phyloP scores from a whole-genome alignment of 768 basidiomycete species.

The Gloeophyllum trabeum region DNA sequence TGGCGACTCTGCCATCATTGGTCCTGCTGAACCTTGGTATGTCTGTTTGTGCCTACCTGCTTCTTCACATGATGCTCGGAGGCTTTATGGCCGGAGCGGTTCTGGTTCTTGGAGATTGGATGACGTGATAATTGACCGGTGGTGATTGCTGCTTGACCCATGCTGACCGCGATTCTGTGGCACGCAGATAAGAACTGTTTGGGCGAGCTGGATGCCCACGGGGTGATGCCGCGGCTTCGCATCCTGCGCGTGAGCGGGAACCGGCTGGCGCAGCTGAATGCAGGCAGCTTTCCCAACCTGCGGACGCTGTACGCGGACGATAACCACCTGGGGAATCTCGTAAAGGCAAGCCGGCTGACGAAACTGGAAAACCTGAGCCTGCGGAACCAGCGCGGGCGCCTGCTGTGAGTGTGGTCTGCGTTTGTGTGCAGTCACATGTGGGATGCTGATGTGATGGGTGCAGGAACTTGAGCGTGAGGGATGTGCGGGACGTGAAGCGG shows the following conservation, averaged over 20 bases:
- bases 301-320: constrained; percentile 91
- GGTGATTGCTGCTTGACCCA: background rate
- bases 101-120: constrained; percentile 7
- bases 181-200: constrained; percentile 70
- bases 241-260: constrained; percentile 83
- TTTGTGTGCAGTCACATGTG: background rate
- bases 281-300: constrained; percentile 50
- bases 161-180: too few species aligned
- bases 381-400: constrained; percentile 75
- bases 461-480: constrained; percentile 32
- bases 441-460: constrained; percentile 8
- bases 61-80: too few species aligned
- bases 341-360: constrained; percentile 41
- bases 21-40: constrained; percentile 75
- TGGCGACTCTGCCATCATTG: constrained; percentile 52
- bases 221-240: constrained; percentile 58
- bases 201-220: constrained; percentile 37
- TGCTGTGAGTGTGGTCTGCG: constrained; percentile 44
- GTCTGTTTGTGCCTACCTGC: too few species aligned
- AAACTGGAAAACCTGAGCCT: constrained; percentile 86
- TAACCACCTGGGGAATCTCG: constrained; percentile 46
- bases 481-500: constrained; percentile 86
- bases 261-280: constrained; percentile 52
- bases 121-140: constrained; percentile 1
- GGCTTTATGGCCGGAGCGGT: too few species aligned